phyloP scores from a whole-genome alignment of 2,329 filamentous ascomycete genomes.

The Trichoderma aggressivum region DNA sequence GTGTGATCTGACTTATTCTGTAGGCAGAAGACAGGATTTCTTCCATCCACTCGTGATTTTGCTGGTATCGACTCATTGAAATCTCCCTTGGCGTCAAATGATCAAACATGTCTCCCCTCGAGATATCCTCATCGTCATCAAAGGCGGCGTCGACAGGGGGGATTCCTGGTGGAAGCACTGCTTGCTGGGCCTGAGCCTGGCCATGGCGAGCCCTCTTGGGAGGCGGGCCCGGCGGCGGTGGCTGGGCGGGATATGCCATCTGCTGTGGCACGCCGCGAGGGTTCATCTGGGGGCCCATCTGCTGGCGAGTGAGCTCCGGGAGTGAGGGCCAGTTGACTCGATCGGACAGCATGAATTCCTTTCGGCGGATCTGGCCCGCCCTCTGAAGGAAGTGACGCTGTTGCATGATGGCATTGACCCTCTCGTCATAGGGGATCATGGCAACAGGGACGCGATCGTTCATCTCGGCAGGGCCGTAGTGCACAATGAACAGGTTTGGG shows the following conservation, averaged over 20 bases:
- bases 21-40: slow-evolving; percentile 92
- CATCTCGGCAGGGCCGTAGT: slow-evolving; percentile 77
- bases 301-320: slow-evolving; percentile 50
- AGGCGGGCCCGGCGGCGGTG: slow-evolving; percentile 47
- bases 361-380: slow-evolving; percentile 78
- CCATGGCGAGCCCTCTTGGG: slow-evolving; percentile 52
- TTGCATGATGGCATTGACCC: slow-evolving; percentile 58
- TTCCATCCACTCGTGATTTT: slow-evolving; percentile 99
- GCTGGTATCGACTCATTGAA: slow-evolving; percentile 79
- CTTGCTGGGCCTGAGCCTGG: slow-evolving; percentile 39
- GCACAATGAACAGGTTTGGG: slow-evolving; percentile 82
- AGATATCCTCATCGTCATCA: slow-evolving; percentile 88
- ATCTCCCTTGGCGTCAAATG: slow-evolving; percentile 86
- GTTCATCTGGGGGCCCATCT: slow-evolving; percentile 47
- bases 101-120: slow-evolving; percentile 84
- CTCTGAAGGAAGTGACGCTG: slow-evolving; percentile 63
- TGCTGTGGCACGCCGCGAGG: slow-evolving; percentile 53
- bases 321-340: slow-evolving; percentile 87
- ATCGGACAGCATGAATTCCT: slow-evolving; percentile 93
- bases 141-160: slow-evolving; percentile 46
- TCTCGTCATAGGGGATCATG: slow-evolving; percentile 61
- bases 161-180: slow-evolving; percentile 29
- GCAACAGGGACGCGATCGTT: slow-evolving; percentile 68
- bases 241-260: slow-evolving; percentile 60
- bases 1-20: slow-evolving; percentile 76